Evolutionary conservation across 148 eudicot genomes (phyloP).

Genomic region (Linanthus parryae): DNA sequence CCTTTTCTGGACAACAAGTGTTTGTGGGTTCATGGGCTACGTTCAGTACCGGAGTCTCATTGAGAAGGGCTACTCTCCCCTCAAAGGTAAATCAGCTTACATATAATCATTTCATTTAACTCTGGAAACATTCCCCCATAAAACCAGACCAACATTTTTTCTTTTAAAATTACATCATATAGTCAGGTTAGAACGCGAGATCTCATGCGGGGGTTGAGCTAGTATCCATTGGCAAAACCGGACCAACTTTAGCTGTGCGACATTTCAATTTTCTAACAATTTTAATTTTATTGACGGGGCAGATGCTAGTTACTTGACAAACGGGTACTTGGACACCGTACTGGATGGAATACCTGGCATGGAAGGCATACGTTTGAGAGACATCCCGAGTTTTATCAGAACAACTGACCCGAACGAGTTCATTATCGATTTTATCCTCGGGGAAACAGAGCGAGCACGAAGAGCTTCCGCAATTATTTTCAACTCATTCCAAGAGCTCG

Average conservation of each 20-base stretch:
- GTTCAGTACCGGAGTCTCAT: constrained; percentile 12
- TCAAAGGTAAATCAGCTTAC: constrained; percentile 25
- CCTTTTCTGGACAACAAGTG: constrained; percentile 24
- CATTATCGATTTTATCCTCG: constrained; percentile 10
- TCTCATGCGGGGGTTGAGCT: too few species aligned
- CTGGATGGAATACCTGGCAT: constrained; percentile 32
- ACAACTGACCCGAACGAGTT: constrained; percentile 19
- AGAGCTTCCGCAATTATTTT: constrained; percentile 20
- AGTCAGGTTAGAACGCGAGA: too few species aligned
- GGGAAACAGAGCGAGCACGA: background rate
- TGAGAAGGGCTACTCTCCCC: constrained; percentile 21
- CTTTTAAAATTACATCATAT: too few species aligned
- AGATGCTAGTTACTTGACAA: constrained; percentile 21
- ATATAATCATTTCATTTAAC: background rate
- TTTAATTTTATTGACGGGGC: too few species aligned
- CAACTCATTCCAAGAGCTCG: constrained; percentile 30
- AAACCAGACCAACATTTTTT: too few species aligned
- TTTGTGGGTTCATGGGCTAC: constrained; percentile 28
- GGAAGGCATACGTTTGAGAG: constrained; percentile 25
- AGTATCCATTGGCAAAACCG: too few species aligned
- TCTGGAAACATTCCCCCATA: background rate
- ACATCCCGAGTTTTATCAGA: constrained; percentile 28
- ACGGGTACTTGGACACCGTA: constrained; percentile 20
- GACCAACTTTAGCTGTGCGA: too few species aligned
- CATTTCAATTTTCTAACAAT: too few species aligned